Conservation (phyloP, 257 asterid genomes). For the Eustoma russellianum region DNA sequence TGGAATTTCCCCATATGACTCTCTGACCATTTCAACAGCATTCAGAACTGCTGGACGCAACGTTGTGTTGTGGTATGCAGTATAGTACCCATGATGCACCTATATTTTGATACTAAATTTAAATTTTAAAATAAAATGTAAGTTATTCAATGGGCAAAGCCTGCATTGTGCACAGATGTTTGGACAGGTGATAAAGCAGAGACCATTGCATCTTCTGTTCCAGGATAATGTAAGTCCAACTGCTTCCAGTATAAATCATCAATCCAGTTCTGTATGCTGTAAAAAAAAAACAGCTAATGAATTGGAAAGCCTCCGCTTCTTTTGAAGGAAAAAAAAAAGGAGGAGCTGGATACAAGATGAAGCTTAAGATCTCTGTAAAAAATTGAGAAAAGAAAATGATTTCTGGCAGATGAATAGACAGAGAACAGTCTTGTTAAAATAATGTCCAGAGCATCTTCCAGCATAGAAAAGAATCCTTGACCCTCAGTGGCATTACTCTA, state of each 20-base stretch:
- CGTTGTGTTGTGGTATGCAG: slow-evolving; percentile 83
- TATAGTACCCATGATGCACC: slow-evolving; percentile 97
- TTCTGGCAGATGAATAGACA: no score
- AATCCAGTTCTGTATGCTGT: slow-evolving; percentile 93
- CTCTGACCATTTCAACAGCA: slow-evolving; percentile 50
- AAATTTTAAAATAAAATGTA: neutral
- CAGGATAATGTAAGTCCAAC: slow-evolving; percentile 81
- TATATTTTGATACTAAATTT: slow-evolving; percentile 13
- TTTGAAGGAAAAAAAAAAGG: no score
- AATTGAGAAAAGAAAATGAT: no score
- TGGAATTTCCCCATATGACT: slow-evolving; percentile 48
- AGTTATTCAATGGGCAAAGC: neutral
- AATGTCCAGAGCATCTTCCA: no score
- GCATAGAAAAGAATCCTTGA: no score
- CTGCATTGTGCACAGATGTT: no score
- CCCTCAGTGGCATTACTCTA: no score
- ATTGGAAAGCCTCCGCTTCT: neutral
- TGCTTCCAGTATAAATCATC: slow-evolving; percentile 98
- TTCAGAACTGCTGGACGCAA: slow-evolving; percentile 64
- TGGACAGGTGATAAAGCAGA: slow-evolving; percentile 3
- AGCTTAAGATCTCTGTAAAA: no score
- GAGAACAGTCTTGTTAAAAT: no score
- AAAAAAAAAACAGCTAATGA: slow-evolving; percentile 7
- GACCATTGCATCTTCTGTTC: slow-evolving; percentile 88
- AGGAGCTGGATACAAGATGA: no score